Evolutionary conservation across 2,329 filamentous ascomycete genomes (phyloP).

Genomic region (Sclerotinia borealis): DNA sequence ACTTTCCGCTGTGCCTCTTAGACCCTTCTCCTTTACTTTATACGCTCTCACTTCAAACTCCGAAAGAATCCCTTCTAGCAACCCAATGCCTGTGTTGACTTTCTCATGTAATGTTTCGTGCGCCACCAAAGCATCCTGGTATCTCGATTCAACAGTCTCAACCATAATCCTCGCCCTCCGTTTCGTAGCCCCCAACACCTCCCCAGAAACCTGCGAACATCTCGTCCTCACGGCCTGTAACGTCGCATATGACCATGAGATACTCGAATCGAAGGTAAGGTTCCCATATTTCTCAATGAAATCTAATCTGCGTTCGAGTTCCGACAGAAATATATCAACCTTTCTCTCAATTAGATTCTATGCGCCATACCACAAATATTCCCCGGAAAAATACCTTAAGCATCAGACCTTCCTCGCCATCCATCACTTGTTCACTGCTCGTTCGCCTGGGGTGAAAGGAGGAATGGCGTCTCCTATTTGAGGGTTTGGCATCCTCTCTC

Average conservation of each 20-base stretch:
- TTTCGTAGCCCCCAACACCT: constrained; percentile 80
- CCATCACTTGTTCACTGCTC: constrained; percentile 55
- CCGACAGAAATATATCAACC: constrained; percentile 76
- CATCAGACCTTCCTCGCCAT: constrained; percentile 55
- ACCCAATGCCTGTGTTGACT: constrained; percentile 75
- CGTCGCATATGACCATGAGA: constrained; percentile 79
- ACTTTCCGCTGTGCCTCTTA: constrained; percentile 64
- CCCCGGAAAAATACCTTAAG: constrained; percentile 42
- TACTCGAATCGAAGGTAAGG: constrained; percentile 72
- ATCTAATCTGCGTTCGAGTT: constrained; percentile 80
- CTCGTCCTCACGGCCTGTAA: constrained; percentile 80
- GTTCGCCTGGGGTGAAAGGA: constrained; percentile 48
- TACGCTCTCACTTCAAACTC: constrained; percentile 81
- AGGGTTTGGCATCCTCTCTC: constrained; percentile 19
- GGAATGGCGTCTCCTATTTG: constrained; percentile 44
- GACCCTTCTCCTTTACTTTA: constrained; percentile 70
- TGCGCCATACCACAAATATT: background rate
- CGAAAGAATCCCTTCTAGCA: constrained; percentile 78
- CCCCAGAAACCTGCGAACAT: constrained; percentile 85
- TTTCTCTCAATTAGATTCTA: constrained; percentile 30
- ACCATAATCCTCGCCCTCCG: constrained; percentile 83
- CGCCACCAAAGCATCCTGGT: constrained; percentile 76
- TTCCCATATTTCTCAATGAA: constrained; percentile 85
- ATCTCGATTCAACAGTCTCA: constrained; percentile 81
- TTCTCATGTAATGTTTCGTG: constrained; percentile 90